Percentiles rank a stretch among this genome's conserved stretches.
Conservation (phyloP, 2,329 filamentous ascomycete genomes). For the Trichoderma hamatum region DNA sequence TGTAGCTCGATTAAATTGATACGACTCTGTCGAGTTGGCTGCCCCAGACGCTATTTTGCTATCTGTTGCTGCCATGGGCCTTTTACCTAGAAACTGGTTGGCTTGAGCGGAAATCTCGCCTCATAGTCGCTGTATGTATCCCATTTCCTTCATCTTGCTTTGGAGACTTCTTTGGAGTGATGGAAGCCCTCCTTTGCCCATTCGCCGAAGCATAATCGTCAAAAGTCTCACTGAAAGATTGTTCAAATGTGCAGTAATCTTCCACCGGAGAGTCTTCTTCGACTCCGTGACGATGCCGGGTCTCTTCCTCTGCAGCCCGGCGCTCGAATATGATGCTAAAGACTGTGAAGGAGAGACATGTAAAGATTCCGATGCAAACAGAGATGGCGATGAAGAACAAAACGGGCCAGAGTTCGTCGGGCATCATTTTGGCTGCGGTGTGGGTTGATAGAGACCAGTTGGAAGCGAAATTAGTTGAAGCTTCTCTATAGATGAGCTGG, state of each 20-base stretch:
- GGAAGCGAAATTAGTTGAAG: neutral
- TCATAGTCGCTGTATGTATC: neutral
- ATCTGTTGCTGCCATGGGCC: neutral
- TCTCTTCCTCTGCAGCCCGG: neutral
- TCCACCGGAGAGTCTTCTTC: neutral
- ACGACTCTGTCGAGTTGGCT: neutral
- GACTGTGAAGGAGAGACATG: neutral
- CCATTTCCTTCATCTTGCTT: neutral
- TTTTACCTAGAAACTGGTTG: neutral
- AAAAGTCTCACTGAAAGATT: neutral
- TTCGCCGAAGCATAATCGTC: neutral
- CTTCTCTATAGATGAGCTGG: neutral
- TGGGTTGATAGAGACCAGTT: neutral
- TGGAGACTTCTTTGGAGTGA: neutral
- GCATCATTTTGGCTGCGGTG: neutral
- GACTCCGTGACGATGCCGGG: neutral
- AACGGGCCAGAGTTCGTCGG: neutral
- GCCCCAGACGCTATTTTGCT: neutral
- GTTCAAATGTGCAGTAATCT: slow-evolving; percentile 1
- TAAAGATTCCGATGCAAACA: neutral
- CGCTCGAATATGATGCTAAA: slow-evolving; percentile 3
- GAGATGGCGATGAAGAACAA: neutral
- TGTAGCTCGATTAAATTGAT: neutral
- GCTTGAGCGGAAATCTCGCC: neutral
- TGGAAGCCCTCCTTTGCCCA: neutral